Evolutionary conservation across 257 asterid genomes (phyloP), one percentile per base, ranked within the genome.

Genomic region (Linaria vulgaris): DNA sequence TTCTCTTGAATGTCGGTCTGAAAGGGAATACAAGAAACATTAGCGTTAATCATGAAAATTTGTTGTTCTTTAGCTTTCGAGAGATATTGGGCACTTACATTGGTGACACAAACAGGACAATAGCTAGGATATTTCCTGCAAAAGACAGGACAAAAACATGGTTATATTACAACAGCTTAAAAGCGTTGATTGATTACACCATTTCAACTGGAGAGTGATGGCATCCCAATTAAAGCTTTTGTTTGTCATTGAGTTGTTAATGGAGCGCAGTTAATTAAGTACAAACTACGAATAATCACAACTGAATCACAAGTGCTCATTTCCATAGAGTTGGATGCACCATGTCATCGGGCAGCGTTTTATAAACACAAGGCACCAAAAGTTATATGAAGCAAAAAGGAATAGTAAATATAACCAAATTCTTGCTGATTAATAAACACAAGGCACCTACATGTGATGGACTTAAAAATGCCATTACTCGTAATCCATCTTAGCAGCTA

Each of bases 1-100:
- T 90, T 69, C 97, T 79, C 61, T 68, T 71, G 68, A 85, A 90
- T 37, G 97, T 90, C 12, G 97, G 97, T 67, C 97, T 90, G 92
- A 9, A 76, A 61, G 58, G 7, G 34, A 10, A 44, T 3, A 38
- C 12, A 1, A 12, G 47, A 37, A 20, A 15, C 15, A 15, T 63
- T 39, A 48, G 39, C 13, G 5, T 46, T 13, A 23, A 63, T 13
- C 24, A 20, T 38, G 41, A 22, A 51, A 13, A 14, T 20, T 27
- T 27, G 34, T 27, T 12, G 12, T 9, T 37, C 2, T 30, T 41
- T 22, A n/a, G 23, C 20, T 16, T 34, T 38, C 43, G 43, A n/a
- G 47, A 12, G 48, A 68, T 45, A n/a, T 63, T 27, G 46, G 52
- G 51, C 15, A 76, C 96, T 90, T 77, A 85, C 97, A 87, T 79